Evolutionary conservation across 371 early-diverging fungal genomes (phyloP).

Genomic region (Lichtheimia ramosa): DNA sequence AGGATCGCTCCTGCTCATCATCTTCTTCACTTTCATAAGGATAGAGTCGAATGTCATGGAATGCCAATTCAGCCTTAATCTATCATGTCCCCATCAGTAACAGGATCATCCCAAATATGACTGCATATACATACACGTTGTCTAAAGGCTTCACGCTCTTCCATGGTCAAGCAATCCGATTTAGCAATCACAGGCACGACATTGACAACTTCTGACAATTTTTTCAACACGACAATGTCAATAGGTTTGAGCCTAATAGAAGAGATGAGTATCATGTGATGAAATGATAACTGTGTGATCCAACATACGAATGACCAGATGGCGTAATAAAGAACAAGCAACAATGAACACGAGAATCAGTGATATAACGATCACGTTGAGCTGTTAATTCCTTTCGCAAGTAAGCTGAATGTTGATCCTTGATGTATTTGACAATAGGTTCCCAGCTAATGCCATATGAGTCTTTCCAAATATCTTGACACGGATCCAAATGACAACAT

Average conservation of each 20-base stretch:
- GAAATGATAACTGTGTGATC: not conserved
- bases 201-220: slow-evolving; percentile 67
- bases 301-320: slow-evolving; percentile 63
- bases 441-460: slow-evolving; percentile 61
- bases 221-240: slow-evolving; percentile 69
- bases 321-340: slow-evolving; percentile 77
- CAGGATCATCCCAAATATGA: too few species aligned
- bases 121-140: slow-evolving; percentile 40
- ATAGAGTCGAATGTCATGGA: slow-evolving; percentile 85
- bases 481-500: not conserved
- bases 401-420: slow-evolving; percentile 86
- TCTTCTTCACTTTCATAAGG: slow-evolving; percentile 85
- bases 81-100: slow-evolving; percentile 9
- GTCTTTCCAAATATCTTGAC: not conserved
- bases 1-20: slow-evolving; percentile 71
- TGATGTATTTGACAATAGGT: slow-evolving; percentile 85
- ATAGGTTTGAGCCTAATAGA: slow-evolving; percentile 67
- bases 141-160: slow-evolving; percentile 73
- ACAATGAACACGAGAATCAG: slow-evolving; percentile 78
- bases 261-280: not conserved
- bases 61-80: slow-evolving; percentile 87
- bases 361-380: slow-evolving; percentile 76
- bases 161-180: slow-evolving; percentile 75
- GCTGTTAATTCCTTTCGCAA: slow-evolving; percentile 85
- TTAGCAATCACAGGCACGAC: slow-evolving; percentile 85